Evolutionary conservation across 2,329 filamentous ascomycete genomes (phyloP), one percentile per base, ranked within the genome.

Genomic region (Colletotrichum tamarilloi): DNA sequence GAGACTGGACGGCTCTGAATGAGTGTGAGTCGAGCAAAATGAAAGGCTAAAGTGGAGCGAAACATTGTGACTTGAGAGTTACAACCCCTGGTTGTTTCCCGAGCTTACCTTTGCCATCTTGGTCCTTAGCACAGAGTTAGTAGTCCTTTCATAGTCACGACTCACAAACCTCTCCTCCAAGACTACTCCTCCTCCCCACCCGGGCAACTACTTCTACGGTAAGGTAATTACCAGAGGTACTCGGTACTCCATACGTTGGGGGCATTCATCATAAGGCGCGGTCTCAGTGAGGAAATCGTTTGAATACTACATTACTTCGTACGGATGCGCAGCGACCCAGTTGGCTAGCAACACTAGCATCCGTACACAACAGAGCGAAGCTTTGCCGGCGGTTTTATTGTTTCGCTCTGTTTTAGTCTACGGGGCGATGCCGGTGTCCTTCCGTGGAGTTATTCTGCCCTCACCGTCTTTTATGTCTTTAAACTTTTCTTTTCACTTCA

Each of bases 381-480:
- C 66, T 69, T 65, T 60, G 32, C 9, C 26, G 55, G 66, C 53
- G 53, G 26, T 49, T 68, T 28, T 2, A 42, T 59, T 49, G 22
- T 64, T 22, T 26, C 32, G 52, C 69, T 26, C 58, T 28, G 38
- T 46, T n/a, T 62, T 28, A 53, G 57, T 52, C 56, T 19, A 42
- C n/a, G 38, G 42, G 49, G 2, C 8, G 16, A 22, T 66, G 30
- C 30, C 6, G n/a, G 19, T 57, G 26, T 53, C 22, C 32, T 11
- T 67, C 55, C 68, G 42, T 59, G 24, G 53, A 63, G 22, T 52
- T 22, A 16, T 49, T 38, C 32, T 32, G 22, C 32, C 12, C 35
- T 72, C 69, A 69, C 69, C 69, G 69, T 69, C 69, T 72, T 72
- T 72, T 59, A 24, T 52, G 46, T 59, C 30, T 30, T 66, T 24